Evolutionary conservation across 2,329 filamentous ascomycete genomes (phyloP).

Genomic region (Akanthomyces muscarius): DNA sequence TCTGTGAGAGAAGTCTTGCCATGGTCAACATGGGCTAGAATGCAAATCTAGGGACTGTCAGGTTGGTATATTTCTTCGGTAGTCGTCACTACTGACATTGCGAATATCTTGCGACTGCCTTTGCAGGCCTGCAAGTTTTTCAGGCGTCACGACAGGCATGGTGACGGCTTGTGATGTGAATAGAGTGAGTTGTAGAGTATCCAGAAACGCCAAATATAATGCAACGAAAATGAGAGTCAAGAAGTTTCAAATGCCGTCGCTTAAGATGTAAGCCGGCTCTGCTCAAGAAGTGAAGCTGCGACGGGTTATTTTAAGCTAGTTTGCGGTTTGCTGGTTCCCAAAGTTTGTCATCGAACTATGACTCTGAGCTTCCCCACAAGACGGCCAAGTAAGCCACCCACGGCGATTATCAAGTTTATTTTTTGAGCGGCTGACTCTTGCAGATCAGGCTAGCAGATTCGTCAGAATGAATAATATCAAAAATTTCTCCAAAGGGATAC

Average conservation of each 20-base stretch:
- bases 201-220: constrained; percentile 8
- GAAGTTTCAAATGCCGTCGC: background rate
- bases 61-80: constrained; percentile 18
- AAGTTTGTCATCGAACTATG: constrained; percentile 14
- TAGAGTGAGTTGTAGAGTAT: background rate
- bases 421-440: background rate
- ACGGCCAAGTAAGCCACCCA: background rate
- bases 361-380: constrained; percentile 15
- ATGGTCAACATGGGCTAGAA: constrained; percentile 94
- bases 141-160: constrained; percentile 90
- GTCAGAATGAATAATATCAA: constrained; percentile 14
- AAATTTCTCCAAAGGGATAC: background rate
- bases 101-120: constrained; percentile 81
- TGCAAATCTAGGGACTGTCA: constrained; percentile 67
- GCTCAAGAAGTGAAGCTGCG: background rate
- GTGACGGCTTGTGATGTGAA: constrained; percentile 26
- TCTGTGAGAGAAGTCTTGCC: constrained; percentile 97
- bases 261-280: constrained; percentile 1
- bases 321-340: background rate
- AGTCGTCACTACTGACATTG: constrained; percentile 62
- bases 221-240: constrained; percentile 2
- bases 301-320: background rate
- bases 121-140: constrained; percentile 88
- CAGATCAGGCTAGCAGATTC: background rate
- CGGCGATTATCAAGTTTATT: background rate